Evolutionary conservation across 495 filamentous ascomycete species (phyloP).

Genomic region (Podospora tetraspora): DNA sequence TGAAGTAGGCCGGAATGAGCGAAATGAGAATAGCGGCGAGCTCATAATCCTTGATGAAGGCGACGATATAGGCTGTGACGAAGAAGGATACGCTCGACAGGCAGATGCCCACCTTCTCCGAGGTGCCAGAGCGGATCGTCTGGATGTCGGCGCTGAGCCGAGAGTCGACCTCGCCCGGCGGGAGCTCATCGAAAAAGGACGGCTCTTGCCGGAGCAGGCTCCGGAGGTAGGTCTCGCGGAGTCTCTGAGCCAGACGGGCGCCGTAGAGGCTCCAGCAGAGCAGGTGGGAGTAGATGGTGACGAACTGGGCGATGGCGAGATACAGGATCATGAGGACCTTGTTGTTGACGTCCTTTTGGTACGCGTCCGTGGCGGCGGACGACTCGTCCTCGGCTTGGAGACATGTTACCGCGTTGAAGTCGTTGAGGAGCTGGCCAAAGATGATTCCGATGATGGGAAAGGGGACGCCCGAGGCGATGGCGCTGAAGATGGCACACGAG

Average conservation of each 20-base stretch:
- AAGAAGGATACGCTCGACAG: constrained; percentile 57
- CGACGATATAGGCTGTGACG: constrained; percentile 57
- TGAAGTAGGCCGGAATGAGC: constrained; percentile 58
- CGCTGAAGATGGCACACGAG: constrained; percentile 45
- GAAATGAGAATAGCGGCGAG: constrained; percentile 52
- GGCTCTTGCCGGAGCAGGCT: constrained; percentile 56
- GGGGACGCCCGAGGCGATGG: constrained; percentile 60
- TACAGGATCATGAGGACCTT: constrained; percentile 61
- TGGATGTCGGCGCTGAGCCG: constrained; percentile 57
- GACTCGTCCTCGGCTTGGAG: constrained; percentile 17
- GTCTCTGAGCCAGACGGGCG: constrained; percentile 55
- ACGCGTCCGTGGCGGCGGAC: constrained; percentile 15
- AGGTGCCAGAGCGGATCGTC: constrained; percentile 56
- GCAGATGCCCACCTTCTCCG: constrained; percentile 62
- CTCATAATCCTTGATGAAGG: constrained; percentile 54
- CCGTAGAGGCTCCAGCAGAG: constrained; percentile 58
- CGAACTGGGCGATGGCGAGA: constrained; percentile 57
- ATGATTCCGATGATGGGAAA: constrained; percentile 64
- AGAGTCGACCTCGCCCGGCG: constrained; percentile 57
- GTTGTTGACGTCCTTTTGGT: constrained; percentile 40
- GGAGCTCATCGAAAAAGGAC: constrained; percentile 54
- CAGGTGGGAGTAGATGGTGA: constrained; percentile 51
- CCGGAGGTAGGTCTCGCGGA: constrained; percentile 55
- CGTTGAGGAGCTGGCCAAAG: constrained; percentile 63
- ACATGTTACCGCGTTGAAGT: constrained; percentile 58